Conservation (phyloP, 352 stramenopile genomes). For the Pythium brachiatum region DNA sequence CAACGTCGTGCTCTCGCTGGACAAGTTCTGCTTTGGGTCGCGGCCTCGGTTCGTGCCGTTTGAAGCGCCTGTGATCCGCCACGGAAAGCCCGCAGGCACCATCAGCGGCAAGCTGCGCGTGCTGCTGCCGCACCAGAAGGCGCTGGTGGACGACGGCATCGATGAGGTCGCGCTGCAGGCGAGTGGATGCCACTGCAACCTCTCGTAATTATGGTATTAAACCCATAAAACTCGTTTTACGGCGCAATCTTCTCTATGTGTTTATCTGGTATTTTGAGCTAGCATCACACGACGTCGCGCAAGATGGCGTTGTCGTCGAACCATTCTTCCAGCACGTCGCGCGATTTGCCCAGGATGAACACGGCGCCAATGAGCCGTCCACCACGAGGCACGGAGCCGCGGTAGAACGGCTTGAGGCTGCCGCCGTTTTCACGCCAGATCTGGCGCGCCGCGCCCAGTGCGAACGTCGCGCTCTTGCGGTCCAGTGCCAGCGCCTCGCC, state of each 20-base stretch:
- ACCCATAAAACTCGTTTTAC: too few relatives aligned
- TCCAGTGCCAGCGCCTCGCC: constrained; percentile 57
- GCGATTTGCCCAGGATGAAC: constrained; percentile 77
- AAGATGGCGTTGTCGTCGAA: constrained; percentile 68
- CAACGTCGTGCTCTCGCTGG: constrained; percentile 55
- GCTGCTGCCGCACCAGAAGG: constrained; percentile 48
- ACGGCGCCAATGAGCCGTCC: constrained; percentile 79
- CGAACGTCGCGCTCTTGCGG: constrained; percentile 33
- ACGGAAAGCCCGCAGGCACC: constrained; percentile 53
- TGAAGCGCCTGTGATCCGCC: constrained; percentile 39
- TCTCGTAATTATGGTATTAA: constrained; percentile 33
- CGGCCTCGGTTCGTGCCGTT: constrained; percentile 48
- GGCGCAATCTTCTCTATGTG: background rate
- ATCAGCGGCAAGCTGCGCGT: constrained; percentile 60
- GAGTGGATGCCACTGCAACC: constrained; percentile 47
- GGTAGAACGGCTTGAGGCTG: constrained; percentile 53
- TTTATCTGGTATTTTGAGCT: background rate
- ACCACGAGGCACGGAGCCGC: constrained; percentile 66
- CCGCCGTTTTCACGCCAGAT: constrained; percentile 52
- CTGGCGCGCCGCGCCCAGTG: constrained; percentile 38
- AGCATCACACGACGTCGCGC: constrained; percentile 7
- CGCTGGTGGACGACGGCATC: background rate
- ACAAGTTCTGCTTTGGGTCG: constrained; percentile 45
- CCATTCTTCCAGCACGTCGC: constrained; percentile 63
- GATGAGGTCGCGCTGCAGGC: constrained; percentile 26